Evolutionary conservation across 2,329 filamentous ascomycete species (phyloP), one percentile per base, ranked within the genome.

Genomic region (Amauroascus niger): DNA sequence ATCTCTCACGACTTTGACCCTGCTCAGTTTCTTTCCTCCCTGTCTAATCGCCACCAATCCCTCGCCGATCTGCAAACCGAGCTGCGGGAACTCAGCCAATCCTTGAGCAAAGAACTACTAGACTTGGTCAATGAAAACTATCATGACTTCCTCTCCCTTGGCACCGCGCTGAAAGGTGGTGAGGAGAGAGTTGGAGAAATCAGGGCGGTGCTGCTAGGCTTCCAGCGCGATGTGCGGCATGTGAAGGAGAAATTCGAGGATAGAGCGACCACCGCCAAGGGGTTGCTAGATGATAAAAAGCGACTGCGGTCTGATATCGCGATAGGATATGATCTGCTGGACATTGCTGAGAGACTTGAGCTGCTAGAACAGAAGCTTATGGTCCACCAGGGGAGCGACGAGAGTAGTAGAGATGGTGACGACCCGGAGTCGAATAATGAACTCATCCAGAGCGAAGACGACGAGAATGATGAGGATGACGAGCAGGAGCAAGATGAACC

Each of bases 61-160:
- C 86, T 98, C 46, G 90, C 95, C 67, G 93, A 98, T 68, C 76
- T 98, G 30, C 87, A 91, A 33, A 74, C 84, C 4, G 94, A 98
- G 64, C 77, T 98, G 14, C 84, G 90, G 43, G 81, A 89, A 55
- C 79, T 94, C 50, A 87, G 84, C 61, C 81, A 87, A 61, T 79
- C 84, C 18, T 83, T 98, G 57, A 87, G 84, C 63, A 81, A 85
- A 58, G 93, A 98, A 72, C 78, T 98, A 2, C 77, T 98, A 16
- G 91, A 96, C 71, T 80, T 98, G 6, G 93, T 98, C 60, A 98
- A 98, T 66, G 80, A 85, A 49, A 95, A 98, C 70, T 97, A 98
- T 67, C 85, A 88, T 46, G 86, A 91, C 54, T 98, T 98, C 62
- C 71, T 98, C 3, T 84, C 83, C 0, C 73, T 98, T 0, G 94